A percentile compares a stretch with the other conserved stretches of the same genome.
phyloP scores from a whole-genome alignment of 768 basidiomycete genomes.

The Mrakia hoshinonis region DNA sequence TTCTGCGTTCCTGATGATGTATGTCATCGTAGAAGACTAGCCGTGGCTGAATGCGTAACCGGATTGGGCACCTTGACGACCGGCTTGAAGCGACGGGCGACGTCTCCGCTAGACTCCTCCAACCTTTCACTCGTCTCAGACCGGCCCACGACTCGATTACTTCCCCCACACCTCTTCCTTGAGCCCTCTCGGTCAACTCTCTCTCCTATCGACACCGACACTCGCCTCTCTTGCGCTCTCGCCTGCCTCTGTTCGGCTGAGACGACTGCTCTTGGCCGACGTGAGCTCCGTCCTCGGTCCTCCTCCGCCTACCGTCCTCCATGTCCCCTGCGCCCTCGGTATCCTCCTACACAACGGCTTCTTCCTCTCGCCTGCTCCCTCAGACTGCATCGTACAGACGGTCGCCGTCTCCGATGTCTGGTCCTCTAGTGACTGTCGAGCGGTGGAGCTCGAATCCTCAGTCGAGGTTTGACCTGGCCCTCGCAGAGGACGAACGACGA shows the following conservation, averaged over 20 bases:
- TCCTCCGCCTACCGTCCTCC: too few relatives aligned
- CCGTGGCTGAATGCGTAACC: not conserved
- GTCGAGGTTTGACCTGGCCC: not conserved
- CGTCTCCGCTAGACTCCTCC: not conserved
- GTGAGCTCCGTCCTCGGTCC: not conserved
- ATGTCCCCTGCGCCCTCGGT: too few relatives aligned
- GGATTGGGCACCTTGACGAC: not conserved
- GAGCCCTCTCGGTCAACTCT: not conserved
- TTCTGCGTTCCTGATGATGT: too few relatives aligned
- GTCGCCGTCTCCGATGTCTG: not conserved
- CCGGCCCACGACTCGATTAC: not conserved
- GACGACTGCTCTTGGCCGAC: not conserved
- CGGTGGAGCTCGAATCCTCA: not conserved
- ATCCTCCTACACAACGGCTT: too few relatives aligned
- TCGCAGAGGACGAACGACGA: not conserved
- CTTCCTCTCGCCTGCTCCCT: not conserved
- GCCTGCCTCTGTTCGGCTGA: not conserved
- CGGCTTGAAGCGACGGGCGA: not conserved
- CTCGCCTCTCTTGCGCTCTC: not conserved
- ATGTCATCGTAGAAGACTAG: too few relatives aligned
- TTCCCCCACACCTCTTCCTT: not conserved
- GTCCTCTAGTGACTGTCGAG: not conserved
- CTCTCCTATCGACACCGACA: not conserved
- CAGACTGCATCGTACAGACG: not conserved
- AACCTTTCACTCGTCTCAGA: not conserved